Evolutionary conservation across 805 yeast genomes (phyloP).

Genomic region (Cyberlindnera saturnus): DNA sequence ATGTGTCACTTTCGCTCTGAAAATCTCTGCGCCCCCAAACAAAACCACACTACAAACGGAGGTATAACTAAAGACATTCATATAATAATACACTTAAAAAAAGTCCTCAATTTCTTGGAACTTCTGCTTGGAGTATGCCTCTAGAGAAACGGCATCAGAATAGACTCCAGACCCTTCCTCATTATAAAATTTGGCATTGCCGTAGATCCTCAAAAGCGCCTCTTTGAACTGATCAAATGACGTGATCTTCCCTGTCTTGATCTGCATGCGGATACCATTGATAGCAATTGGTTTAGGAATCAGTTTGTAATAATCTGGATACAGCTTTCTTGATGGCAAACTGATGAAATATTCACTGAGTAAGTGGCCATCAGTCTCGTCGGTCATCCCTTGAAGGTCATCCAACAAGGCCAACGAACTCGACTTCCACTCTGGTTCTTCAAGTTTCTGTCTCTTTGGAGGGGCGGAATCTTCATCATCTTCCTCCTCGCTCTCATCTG

Average conservation of each 20-base stretch:
- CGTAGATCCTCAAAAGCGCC: constrained; percentile 67
- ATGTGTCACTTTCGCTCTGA: background rate
- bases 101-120: constrained; percentile 14
- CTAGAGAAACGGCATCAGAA: constrained; percentile 69
- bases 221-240: constrained; percentile 44
- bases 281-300: constrained; percentile 61
- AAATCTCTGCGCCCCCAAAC: background rate
- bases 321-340: constrained; percentile 65
- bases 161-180: constrained; percentile 88
- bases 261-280: constrained; percentile 51
- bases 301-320: constrained; percentile 74
- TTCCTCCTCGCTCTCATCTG: background rate
- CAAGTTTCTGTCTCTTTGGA: constrained; percentile 19
- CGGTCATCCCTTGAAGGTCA: constrained; percentile 30
- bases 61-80: background rate
- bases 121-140: constrained; percentile 64
- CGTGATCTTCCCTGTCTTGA: constrained; percentile 43
- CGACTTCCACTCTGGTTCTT: constrained; percentile 19
- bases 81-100: background rate
- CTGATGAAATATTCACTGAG: constrained; percentile 54
- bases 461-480: constrained; percentile 1
- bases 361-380: constrained; percentile 31
- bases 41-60: background rate
- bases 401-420: constrained; percentile 36
- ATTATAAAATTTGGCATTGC: constrained; percentile 81